phyloP scores from a whole-genome alignment of 257 asterid species.

The Eucommia ulmoides region DNA sequence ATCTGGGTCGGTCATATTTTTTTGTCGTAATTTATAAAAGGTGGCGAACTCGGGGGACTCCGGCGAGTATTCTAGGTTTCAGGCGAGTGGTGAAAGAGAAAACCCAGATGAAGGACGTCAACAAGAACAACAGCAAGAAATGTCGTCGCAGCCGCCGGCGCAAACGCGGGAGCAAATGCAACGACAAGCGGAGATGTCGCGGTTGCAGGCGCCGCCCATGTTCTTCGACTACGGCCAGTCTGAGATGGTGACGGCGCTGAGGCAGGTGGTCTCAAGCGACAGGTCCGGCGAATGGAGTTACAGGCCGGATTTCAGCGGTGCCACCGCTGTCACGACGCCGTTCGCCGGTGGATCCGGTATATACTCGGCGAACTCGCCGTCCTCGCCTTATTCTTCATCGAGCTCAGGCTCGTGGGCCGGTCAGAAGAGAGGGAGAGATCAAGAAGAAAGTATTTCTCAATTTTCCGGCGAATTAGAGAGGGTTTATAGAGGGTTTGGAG shows the following conservation, averaged over 20 bases:
- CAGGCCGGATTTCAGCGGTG: constrained; percentile 14
- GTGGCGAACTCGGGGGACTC: constrained; percentile 62
- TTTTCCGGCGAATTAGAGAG: constrained; percentile 16
- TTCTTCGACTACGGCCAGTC: constrained; percentile 37
- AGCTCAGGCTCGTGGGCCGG: constrained; percentile 72
- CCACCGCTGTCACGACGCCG: constrained; percentile 16
- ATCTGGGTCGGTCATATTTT: constrained; percentile 3
- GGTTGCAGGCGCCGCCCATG: constrained; percentile 27
- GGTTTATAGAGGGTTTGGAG: constrained; percentile 20
- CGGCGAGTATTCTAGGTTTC: constrained; percentile 30
- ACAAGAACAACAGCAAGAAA: constrained; percentile 10
- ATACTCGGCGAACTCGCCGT: constrained; percentile 26
- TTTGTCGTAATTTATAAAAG: constrained; percentile 15
- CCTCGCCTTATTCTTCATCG: constrained; percentile 53
- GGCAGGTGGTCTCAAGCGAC: constrained; percentile 52
- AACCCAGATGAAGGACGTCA: constrained; percentile 5
- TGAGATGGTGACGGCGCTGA: constrained; percentile 56
- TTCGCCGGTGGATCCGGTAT: constrained; percentile 22
- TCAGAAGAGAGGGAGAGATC: constrained; percentile 57
- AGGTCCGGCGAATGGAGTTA: constrained; percentile 18
- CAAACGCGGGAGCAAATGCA: constrained; percentile 14
- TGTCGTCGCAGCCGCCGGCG: constrained; percentile 4
- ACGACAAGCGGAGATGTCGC: constrained; percentile 19
- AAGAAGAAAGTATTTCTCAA: constrained; percentile 29
- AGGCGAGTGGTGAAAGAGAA: constrained; percentile 9